Evolutionary conservation across 1,284 basidiomycete genomes (phyloP).

Genomic region (Leccinum variabile): DNA sequence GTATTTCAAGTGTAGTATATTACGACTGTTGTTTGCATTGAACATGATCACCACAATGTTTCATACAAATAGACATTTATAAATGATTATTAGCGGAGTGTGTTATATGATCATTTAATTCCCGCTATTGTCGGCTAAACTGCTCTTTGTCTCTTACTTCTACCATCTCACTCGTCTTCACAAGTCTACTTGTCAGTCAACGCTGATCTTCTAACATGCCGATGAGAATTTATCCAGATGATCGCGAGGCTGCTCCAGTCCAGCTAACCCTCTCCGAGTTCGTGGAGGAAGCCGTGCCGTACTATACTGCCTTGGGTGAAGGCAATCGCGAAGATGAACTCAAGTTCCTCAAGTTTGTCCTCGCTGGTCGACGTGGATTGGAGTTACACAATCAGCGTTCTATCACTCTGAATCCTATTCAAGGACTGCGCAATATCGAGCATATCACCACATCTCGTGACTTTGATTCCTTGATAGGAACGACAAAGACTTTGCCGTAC

Average conservation of each 20-base stretch:
- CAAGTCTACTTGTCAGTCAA: background rate
- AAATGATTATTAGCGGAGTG: no score
- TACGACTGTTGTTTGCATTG: no score
- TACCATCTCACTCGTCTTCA: background rate
- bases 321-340: background rate
- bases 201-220: background rate
- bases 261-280: background rate
- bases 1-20: no score
- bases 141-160: background rate
- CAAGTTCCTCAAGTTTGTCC: background rate
- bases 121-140: background rate
- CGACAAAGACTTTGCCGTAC: background rate
- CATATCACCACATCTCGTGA: background rate
- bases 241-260: background rate
- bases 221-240: background rate
- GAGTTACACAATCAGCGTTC: background rate
- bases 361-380: background rate
- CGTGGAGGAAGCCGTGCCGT: background rate
- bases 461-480: background rate
- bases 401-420: background rate
- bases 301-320: background rate
- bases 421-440: background rate
- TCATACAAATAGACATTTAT: no score
- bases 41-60: no score
- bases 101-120: background rate